Evolutionary conservation across 2,329 filamentous ascomycete species (phyloP).

Genomic region (Claviceps sp.): DNA sequence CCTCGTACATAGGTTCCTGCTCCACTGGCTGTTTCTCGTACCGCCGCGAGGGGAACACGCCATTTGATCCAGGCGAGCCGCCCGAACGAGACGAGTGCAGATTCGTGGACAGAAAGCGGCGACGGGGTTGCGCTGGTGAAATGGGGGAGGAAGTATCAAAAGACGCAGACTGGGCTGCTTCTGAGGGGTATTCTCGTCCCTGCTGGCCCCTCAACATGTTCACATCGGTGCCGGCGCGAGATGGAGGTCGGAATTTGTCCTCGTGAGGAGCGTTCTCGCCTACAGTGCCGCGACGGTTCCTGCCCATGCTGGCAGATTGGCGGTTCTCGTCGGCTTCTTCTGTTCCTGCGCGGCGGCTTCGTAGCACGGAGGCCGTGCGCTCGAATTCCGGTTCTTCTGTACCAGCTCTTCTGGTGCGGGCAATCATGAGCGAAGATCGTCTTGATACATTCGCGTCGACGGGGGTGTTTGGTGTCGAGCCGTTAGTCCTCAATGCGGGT

Average conservation of each 20-base stretch:
- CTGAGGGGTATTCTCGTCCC: conserved; percentile 15
- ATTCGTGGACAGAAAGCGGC: conserved; percentile 37
- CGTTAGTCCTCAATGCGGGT: conserved; percentile 29
- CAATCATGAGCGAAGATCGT: conserved; percentile 39
- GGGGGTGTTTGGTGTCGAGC: conserved; percentile 26
- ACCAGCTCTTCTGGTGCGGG: conserved; percentile 31
- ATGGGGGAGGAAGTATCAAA: conserved; percentile 20
- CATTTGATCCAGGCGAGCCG: conserved; percentile 23
- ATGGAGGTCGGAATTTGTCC: conserved; percentile 39
- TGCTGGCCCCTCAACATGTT: conserved; percentile 20
- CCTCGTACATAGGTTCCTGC: conserved; percentile 16
- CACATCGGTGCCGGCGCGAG: conserved; percentile 44
- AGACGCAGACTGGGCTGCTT: conserved; percentile 20
- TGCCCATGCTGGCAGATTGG: conserved; percentile 29
- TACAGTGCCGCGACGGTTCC: conserved; percentile 31
- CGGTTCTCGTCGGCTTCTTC: conserved; percentile 35
- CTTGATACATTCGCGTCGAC: conserved; percentile 26
- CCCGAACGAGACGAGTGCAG: conserved; percentile 32
- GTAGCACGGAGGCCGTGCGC: conserved; percentile 34
- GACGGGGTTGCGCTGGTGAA: conserved; percentile 37
- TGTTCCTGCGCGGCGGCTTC: conserved; percentile 30
- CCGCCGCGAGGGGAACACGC: conserved; percentile 31
- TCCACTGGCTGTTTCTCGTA: conserved; percentile 32
- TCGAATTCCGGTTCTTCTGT: conserved; percentile 39
- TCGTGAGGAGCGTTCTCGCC: conserved; percentile 35